Evolutionary conservation across 192 early-diverging fungal genomes (phyloP), one percentile per base, ranked within the genome.

Genomic region (Mortierella alpina): DNA sequence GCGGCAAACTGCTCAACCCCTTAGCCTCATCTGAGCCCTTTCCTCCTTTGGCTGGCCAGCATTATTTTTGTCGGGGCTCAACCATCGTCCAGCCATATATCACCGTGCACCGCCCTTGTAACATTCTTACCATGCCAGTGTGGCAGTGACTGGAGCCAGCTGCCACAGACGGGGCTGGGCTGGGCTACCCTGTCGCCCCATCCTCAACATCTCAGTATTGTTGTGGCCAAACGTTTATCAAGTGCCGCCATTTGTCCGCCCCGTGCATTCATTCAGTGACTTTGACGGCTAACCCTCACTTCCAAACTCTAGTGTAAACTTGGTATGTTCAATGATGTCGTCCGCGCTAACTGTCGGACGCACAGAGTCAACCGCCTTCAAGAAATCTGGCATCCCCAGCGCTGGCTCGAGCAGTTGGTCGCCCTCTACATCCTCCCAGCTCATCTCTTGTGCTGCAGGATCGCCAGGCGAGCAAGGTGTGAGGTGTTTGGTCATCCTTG

Each of bases 381-480:
- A 63, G 74, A 99, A 99, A 75, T 99, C 98, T 4, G 87, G 61
- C 31, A 92, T 81, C 0, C 93, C 93, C 57, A 99, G 83, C n/a
- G 92, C 87, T 3, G 98, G 98, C 77, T 99, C 98, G 85, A 95
- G 79, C 69, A 99, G 77, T 72, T 98, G 92, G 70, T 98, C 89
- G n/a, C 87, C 67, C 51, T 86, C 88, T 8, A 98, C 90, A 39
- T 95, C 89, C 55, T 90, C 91, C 98, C 98, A 99, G 3, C 87
- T 90, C 90, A 92, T 94, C 70, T 97, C 96, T 18, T 91, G 81
- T 0, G 96, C 97, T 2, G 89, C 90, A 51, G 89, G 87, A 49
- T 96, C 98, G 40, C 96, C 97, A 0, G 97, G 96, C 57, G 96
- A 98, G 81, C 97, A 99, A 7, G 98, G 98, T 51, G 94, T 97